Conservation (phyloP, 345 rosid genomes). For the Cardamine occulta region DNA sequence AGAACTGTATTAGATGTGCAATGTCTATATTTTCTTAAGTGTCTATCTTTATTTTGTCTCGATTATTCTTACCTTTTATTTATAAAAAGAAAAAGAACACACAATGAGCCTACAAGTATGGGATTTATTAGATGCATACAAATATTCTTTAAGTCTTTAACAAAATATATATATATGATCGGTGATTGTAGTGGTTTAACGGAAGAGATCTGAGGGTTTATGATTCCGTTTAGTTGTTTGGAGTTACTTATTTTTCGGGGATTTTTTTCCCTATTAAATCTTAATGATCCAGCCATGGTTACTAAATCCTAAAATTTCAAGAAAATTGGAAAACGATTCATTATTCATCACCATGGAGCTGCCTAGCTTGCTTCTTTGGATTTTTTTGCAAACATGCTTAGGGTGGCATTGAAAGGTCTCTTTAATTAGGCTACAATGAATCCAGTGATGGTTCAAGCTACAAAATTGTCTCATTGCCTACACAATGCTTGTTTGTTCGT, state of each 20-base stretch:
- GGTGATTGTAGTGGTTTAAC: too few relatives aligned
- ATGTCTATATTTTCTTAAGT: neutral
- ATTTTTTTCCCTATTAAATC: too few relatives aligned
- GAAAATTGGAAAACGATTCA: too few relatives aligned
- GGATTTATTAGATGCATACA: neutral
- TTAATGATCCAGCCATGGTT: too few relatives aligned
- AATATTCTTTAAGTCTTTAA: neutral
- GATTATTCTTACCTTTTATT: neutral
- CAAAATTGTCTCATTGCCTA: constrained; percentile 1
- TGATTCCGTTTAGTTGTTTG: too few relatives aligned
- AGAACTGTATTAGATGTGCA: neutral
- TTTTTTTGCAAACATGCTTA: neutral
- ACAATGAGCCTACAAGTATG: neutral
- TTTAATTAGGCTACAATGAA: neutral
- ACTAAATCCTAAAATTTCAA: too few relatives aligned
- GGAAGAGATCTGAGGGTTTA: too few relatives aligned
- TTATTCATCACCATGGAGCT: too few relatives aligned
- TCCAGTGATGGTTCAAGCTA: constrained; percentile 13
- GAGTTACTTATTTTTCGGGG: too few relatives aligned
- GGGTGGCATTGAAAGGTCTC: neutral
- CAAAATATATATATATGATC: too few relatives aligned
- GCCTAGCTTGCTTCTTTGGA: constrained; percentile 37
- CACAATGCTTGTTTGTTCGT: constrained; percentile 25
- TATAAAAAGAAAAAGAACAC: neutral
- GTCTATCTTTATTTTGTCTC: neutral